Evolutionary conservation across 495 filamentous ascomycete species (phyloP), one percentile per base, ranked within the genome.

Genomic region (Durotheca rogersii): DNA sequence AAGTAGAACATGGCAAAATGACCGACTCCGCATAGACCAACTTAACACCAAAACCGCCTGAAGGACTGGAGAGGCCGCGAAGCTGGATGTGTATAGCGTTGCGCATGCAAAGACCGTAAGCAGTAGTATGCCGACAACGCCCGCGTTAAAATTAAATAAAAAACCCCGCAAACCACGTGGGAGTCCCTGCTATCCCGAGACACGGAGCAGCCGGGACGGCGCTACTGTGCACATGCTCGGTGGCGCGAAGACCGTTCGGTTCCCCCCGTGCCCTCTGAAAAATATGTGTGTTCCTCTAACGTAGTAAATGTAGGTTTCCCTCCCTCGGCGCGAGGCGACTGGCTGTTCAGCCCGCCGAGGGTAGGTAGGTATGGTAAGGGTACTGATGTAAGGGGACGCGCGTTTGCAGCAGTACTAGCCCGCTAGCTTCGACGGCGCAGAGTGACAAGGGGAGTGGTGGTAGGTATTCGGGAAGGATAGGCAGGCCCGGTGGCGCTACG

Each of bases 1-100:
- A n/a, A n/a, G n/a, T n/a, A n/a, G n/a, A n/a, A n/a, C n/a, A n/a
- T n/a, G n/a, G n/a, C n/a, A 30, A 21, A 30, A 16, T 41, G 25
- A 21, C 45, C 16, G 38, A 41, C 50, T 25, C 37, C 31, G 48
- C 30, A 53, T 45, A 38, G 16, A 41, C 30, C 25, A 43, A 39
- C 48, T n/a, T 30, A 47, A 38, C 48, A 33, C 38, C 37, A 47
- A 43, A 18, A 23, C 31, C 21, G 20, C 45, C 46, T 47, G 38
- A 42, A 49, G 19, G 41, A 51, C 50, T n/a, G 51, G 50, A 35
- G 38, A 50, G 50, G 46, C 56, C 37, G 56, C 31, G 44, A 59
- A 54, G 50, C 46, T 51, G 33, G 44, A 42, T 32, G 38, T 42
- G 54, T 54, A 35, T 58, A 58, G 50, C 45, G 14, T n/a, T n/a